Evolutionary conservation across 2,329 filamentous ascomycete genomes (phyloP).

Genomic region (Fusarium globosum): DNA sequence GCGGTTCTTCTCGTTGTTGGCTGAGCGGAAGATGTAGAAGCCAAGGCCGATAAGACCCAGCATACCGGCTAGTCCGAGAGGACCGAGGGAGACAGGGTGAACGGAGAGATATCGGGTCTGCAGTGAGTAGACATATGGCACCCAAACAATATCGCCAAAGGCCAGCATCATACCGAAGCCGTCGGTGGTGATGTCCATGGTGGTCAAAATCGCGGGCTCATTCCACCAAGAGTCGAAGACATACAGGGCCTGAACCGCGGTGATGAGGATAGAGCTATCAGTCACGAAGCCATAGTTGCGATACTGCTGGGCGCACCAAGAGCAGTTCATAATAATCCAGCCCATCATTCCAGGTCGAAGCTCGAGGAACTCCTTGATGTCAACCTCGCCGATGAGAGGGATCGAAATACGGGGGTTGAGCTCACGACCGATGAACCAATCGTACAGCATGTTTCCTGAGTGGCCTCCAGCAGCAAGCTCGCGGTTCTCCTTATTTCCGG

Average conservation of each 20-base stretch:
- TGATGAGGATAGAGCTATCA: conserved; percentile 85
- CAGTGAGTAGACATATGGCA: conserved; percentile 88
- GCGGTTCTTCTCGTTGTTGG: conserved; percentile 94
- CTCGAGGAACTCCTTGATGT: conserved; percentile 92
- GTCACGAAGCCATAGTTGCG: conserved; percentile 84
- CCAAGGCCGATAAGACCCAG: conserved; percentile 75
- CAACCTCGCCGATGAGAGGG: conserved; percentile 84
- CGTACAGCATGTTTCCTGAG: conserved; percentile 87
- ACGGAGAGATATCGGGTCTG: conserved; percentile 87
- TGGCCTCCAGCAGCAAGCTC: conserved; percentile 85
- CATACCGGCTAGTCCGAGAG: conserved; percentile 71
- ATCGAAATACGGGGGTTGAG: conserved; percentile 87
- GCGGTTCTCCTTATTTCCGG: conserved; percentile 76
- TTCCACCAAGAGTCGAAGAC: conserved; percentile 87
- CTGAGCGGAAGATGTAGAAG: conserved; percentile 93
- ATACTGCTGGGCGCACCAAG: conserved; percentile 90
- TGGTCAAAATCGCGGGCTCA: conserved; percentile 89
- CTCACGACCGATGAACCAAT: conserved; percentile 97
- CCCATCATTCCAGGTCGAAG: conserved; percentile 91
- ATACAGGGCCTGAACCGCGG: conserved; percentile 82
- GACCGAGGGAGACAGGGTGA: conserved; percentile 83
- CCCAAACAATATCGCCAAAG: conserved; percentile 93
- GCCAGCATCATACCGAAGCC: conserved; percentile 96
- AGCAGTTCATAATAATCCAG: conserved; percentile 86
- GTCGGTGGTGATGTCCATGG: conserved; percentile 92